Evolutionary conservation across 805 yeast species (phyloP).

Genomic region (Saccharomycopsis malanga): DNA sequence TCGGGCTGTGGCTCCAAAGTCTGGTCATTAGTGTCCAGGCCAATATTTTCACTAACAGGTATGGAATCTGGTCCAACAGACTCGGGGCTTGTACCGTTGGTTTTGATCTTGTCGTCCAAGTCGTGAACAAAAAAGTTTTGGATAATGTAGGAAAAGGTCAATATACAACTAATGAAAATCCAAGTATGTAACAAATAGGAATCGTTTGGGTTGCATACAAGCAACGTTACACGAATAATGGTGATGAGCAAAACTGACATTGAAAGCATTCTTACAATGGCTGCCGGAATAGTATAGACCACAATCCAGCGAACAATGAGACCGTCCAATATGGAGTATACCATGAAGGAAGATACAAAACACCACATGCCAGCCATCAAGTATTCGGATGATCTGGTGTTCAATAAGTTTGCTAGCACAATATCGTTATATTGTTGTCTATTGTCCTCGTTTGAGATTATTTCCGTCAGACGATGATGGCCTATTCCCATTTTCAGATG

Average conservation of each 20-base stretch:
- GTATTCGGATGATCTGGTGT: slow-evolving; percentile 70
- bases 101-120: slow-evolving; percentile 36
- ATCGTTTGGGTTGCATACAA: slow-evolving; percentile 64
- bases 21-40: slow-evolving; percentile 4
- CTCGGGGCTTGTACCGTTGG: slow-evolving; percentile 27
- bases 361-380: slow-evolving; percentile 90
- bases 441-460: background rate
- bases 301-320: slow-evolving; percentile 92
- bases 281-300: slow-evolving; percentile 80
- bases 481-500: slow-evolving; percentile 24
- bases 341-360: slow-evolving; percentile 74
- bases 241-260: slow-evolving; percentile 70
- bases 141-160: slow-evolving; percentile 71
- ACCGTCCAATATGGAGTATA: slow-evolving; percentile 80
- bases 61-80: slow-evolving; percentile 7
- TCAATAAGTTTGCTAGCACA: slow-evolving; percentile 33
- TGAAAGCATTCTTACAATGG: slow-evolving; percentile 78
- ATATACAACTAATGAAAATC: slow-evolving; percentile 81
- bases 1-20: slow-evolving; percentile 6
- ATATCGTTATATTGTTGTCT: slow-evolving; percentile 18
- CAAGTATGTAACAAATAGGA: slow-evolving; percentile 80
- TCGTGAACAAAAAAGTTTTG: slow-evolving; percentile 87
- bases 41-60: slow-evolving; percentile 13
- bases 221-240: slow-evolving; percentile 58
- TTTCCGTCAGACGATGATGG: slow-evolving; percentile 2